phyloP scores from a whole-genome alignment of 1,284 basidiomycete species.

The Puccinia horiana region DNA sequence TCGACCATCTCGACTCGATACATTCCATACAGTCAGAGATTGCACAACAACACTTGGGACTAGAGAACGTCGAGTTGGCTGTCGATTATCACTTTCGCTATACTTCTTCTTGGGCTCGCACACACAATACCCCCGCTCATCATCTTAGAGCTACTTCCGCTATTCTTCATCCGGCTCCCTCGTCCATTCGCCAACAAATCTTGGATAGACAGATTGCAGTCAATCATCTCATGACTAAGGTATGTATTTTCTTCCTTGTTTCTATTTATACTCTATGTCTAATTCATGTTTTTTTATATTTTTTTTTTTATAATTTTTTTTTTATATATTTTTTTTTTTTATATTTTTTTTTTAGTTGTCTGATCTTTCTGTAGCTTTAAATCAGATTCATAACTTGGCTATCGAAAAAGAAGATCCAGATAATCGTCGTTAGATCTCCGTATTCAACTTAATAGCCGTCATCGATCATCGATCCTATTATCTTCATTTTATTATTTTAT shows the following conservation, averaged over 20 bases:
- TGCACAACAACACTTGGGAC: not conserved
- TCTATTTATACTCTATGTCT: not conserved
- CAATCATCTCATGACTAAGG: constrained; percentile 6
- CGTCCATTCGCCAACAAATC: constrained; percentile 4
- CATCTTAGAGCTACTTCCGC: not conserved
- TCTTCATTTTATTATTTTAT: too few relatives aligned
- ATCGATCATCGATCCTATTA: too few relatives aligned
- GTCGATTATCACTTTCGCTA: constrained; percentile 1
- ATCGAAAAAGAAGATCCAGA: too few relatives aligned
- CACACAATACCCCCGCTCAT: not conserved
- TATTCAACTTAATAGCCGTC: too few relatives aligned
- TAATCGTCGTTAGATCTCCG: too few relatives aligned
- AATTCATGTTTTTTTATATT: too few relatives aligned
- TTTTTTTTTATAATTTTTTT: too few relatives aligned
- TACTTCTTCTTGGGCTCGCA: not conserved
- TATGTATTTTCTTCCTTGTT: not conserved
- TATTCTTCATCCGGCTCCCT: not conserved
- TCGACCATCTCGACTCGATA: not conserved
- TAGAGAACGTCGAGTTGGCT: constrained; percentile 19
- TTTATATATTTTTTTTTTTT: too few relatives aligned
- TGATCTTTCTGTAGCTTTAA: too few relatives aligned
- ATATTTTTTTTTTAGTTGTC: too few relatives aligned
- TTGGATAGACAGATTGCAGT: constrained; percentile 1
- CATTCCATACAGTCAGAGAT: not conserved
- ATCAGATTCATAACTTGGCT: too few relatives aligned